Conservation (phyloP, 2,329 filamentous ascomycete genomes). For the Neofusicoccum cordaticola region DNA sequence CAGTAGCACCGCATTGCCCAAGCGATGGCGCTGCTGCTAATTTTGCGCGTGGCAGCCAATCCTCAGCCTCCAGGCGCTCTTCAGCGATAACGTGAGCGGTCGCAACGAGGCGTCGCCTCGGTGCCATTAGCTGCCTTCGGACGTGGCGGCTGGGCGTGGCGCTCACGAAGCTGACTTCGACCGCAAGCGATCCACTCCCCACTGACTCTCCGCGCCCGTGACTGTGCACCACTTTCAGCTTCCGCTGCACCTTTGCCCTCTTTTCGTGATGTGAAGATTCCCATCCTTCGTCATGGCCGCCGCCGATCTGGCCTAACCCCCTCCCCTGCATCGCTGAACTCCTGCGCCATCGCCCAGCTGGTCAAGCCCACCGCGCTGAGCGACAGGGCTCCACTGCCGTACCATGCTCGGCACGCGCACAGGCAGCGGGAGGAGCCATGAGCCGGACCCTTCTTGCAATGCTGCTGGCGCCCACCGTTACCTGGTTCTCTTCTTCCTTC, state of each 20-base stretch:
- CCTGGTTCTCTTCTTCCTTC: neutral
- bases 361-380: conserved; percentile 10
- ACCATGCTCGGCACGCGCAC: conserved; percentile 11
- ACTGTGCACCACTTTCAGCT: conserved; percentile 16
- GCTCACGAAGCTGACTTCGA: conserved; percentile 10
- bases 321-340: conserved; percentile 15
- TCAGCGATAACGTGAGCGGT: conserved; percentile 16
- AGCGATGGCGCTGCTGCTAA: conserved; percentile 18
- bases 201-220: conserved; percentile 12
- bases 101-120: conserved; percentile 3
- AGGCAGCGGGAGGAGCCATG: conserved; percentile 16
- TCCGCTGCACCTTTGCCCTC: neutral
- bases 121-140: conserved; percentile 11
- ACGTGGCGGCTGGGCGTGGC: conserved; percentile 15
- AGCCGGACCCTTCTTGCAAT: conserved; percentile 14
- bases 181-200: conserved; percentile 12
- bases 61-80: conserved; percentile 5
- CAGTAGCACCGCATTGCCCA: neutral
- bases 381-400: conserved; percentile 7
- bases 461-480: neutral
- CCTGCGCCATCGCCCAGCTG: conserved; percentile 2
- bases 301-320: conserved; percentile 2
- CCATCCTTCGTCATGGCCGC: conserved; percentile 6
- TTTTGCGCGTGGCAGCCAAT: conserved; percentile 17
- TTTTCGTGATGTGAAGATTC: conserved; percentile 11